Conservation (phyloP, 345 rosid genomes). For the Camelina neglecta region DNA sequence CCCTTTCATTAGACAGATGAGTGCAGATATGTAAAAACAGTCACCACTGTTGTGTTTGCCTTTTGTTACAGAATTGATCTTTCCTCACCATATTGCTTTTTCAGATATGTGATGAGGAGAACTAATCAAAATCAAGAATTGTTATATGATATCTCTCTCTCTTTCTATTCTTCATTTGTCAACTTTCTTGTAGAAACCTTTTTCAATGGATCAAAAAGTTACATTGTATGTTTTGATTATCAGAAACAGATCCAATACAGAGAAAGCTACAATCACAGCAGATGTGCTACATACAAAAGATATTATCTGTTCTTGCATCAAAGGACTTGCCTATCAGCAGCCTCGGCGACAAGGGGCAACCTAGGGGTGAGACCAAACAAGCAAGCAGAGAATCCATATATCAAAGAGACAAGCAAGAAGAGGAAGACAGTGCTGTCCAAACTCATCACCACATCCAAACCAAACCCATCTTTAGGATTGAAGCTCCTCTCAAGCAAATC, state of each 20-base stretch:
- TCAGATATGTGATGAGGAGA: slow-evolving; percentile 46
- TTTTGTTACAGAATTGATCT: slow-evolving; percentile 44
- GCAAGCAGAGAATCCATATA: slow-evolving; percentile 87
- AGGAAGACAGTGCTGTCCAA: slow-evolving; percentile 91
- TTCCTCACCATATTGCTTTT: slow-evolving; percentile 51
- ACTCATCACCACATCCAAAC: slow-evolving; percentile 91
- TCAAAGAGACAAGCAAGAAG: slow-evolving; percentile 82
- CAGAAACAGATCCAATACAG: slow-evolving; percentile 32
- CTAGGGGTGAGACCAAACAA: slow-evolving; percentile 86
- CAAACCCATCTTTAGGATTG: slow-evolving; percentile 75
- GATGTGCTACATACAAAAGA: slow-evolving; percentile 29
- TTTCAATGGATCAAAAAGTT: slow-evolving; percentile 33
- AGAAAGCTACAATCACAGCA: slow-evolving; percentile 15
- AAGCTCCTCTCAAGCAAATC: slow-evolving; percentile 91
- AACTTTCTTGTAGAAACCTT: not conserved
- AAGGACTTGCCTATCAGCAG: slow-evolving; percentile 95
- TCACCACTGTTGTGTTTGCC: slow-evolving; percentile 35
- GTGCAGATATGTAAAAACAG: slow-evolving; percentile 51
- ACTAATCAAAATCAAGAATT: slow-evolving; percentile 41
- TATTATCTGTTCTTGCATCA: slow-evolving; percentile 44
- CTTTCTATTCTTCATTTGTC: not conserved
- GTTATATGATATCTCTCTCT: slow-evolving; percentile 12
- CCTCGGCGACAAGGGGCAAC: slow-evolving; percentile 97
- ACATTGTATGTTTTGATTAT: slow-evolving; percentile 24
- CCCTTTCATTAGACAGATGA: slow-evolving; percentile 68